Evolutionary conservation across 768 basidiomycete species (phyloP).

Genomic region (Kwoniella botswanensis): DNA sequence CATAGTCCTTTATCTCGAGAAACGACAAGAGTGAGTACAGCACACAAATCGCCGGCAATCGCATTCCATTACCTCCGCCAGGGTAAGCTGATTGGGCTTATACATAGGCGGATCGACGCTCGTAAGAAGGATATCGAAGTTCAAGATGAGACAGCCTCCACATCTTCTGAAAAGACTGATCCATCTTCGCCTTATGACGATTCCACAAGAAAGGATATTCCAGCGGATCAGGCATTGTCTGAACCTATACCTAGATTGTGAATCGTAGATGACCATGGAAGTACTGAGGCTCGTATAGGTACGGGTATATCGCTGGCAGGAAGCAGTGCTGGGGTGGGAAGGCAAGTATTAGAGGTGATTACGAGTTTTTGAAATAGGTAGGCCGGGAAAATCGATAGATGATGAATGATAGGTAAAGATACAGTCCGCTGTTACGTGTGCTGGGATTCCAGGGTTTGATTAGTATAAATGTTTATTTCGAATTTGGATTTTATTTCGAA

Average conservation of each 20-base stretch:
- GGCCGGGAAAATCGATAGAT: no score
- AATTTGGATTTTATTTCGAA: no score
- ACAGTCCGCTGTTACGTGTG: no score
- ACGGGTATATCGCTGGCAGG: background rate
- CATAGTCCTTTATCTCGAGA: background rate
- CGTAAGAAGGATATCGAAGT: background rate
- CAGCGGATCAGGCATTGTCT: background rate
- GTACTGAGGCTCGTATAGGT: background rate
- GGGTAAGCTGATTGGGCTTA: background rate
- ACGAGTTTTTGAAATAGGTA: background rate
- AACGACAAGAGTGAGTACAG: slow-evolving; percentile 7
- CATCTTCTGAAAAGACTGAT: background rate
- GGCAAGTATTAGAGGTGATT: background rate
- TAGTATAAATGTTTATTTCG: no score
- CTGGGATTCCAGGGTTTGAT: no score
- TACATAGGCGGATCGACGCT: background rate
- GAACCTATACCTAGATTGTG: background rate
- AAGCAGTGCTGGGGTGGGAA: background rate
- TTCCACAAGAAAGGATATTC: background rate
- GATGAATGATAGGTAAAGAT: no score
- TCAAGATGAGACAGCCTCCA: background rate
- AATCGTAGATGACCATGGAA: background rate
- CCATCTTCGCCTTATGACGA: background rate
- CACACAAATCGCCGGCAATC: no score
- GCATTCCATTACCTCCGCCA: no score